Evolutionary conservation across 768 basidiomycete genomes (phyloP).

Genomic region (Xerocomellus amylosporus): DNA sequence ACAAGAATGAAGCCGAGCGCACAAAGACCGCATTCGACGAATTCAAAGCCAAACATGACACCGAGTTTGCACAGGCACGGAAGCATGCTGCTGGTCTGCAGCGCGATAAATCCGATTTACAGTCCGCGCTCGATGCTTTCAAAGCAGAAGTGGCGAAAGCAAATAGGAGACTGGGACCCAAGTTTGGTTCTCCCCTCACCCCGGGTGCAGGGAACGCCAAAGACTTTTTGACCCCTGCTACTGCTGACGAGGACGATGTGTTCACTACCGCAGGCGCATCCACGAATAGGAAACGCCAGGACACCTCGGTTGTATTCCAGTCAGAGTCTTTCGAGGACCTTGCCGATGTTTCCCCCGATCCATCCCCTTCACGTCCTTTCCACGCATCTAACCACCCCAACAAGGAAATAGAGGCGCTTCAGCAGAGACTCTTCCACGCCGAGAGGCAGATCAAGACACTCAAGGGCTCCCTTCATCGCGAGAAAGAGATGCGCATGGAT

Average conservation of each 20-base stretch:
- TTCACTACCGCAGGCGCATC: conserved; percentile 65
- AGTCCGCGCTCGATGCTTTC: conserved; percentile 71
- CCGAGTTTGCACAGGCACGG: conserved; percentile 88
- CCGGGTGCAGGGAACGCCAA: conserved; percentile 49
- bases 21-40: conserved; percentile 62
- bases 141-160: conserved; percentile 70
- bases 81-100: conserved; percentile 84
- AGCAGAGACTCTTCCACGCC: conserved; percentile 80
- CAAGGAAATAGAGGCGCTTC: conserved; percentile 78
- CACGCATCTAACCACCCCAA: conserved; percentile 70
- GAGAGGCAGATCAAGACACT: conserved; percentile 83
- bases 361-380: conserved; percentile 59
- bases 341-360: conserved; percentile 57
- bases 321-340: conserved; percentile 47
- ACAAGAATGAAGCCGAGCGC: conserved; percentile 84
- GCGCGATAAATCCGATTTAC: conserved; percentile 91
- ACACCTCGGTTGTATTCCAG: conserved; percentile 48
- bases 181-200: conserved; percentile 72
- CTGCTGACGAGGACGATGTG: conserved; percentile 57
- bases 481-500: conserved; percentile 79
- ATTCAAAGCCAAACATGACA: conserved; percentile 88
- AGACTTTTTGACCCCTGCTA: conserved; percentile 58
- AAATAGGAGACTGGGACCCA: conserved; percentile 53
- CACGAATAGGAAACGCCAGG: conserved; percentile 55
- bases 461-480: conserved; percentile 72